Conservation (phyloP, 2,329 filamentous ascomycete genomes). For the Botrytis galanthina region DNA sequence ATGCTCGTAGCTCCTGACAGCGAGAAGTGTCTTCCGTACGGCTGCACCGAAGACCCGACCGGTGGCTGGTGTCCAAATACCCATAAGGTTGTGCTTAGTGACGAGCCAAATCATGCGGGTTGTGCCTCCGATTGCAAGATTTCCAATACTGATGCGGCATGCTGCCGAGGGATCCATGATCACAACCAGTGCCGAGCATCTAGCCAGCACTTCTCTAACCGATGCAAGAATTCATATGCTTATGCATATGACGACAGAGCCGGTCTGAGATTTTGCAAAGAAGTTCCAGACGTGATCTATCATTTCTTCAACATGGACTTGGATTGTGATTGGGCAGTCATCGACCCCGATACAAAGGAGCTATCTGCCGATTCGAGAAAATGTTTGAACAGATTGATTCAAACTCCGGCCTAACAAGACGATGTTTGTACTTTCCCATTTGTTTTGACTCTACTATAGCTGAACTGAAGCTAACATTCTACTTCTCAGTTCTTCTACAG, state of each 20-base stretch:
- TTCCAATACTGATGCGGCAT: neutral
- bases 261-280: neutral
- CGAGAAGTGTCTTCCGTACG: neutral
- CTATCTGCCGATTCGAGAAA: neutral
- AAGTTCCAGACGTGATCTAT: neutral
- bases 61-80: neutral
- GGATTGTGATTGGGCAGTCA: neutral
- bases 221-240: neutral
- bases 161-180: neutral
- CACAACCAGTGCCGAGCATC: neutral
- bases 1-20: neutral
- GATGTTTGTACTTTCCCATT: neutral
- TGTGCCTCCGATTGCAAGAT: neutral
- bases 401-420: neutral
- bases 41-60: constrained; percentile 1
- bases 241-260: constrained; percentile 5
- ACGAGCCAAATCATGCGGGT: neutral
- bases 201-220: neutral
- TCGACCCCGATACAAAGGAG: neutral
- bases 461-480: neutral
- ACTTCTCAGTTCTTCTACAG: neutral
- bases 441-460: too few species aligned
- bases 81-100: neutral
- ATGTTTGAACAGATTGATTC: neutral
- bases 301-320: neutral